Conservation (phyloP, 208 protist genomes). For the Leishmania braziliensis region DNA sequence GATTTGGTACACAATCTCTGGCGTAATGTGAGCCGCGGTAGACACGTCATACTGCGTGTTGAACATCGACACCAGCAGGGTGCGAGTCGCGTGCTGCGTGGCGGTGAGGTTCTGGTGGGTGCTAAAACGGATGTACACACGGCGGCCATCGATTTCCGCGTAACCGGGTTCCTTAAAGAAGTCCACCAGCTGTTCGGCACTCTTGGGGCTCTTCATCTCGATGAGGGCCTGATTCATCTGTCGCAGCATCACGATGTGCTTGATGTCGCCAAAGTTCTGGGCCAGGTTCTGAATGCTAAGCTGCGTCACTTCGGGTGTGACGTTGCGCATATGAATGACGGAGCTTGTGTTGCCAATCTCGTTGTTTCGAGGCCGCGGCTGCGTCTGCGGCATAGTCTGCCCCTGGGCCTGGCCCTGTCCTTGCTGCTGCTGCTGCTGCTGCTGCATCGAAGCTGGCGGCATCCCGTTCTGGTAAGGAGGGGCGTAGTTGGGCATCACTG, state of each 20-base stretch:
- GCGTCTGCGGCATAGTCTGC: conserved; percentile 22
- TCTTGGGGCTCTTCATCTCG: conserved; percentile 90
- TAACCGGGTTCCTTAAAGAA: conserved; percentile 88
- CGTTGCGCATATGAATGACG: conserved; percentile 92
- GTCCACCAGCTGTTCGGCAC: conserved; percentile 89
- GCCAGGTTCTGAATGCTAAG: conserved; percentile 87
- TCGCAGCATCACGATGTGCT: conserved; percentile 93
- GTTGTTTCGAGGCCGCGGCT: conserved; percentile 67
- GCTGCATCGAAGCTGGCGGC: conserved; percentile 19
- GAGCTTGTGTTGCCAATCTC: conserved; percentile 85
- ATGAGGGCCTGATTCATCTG: conserved; percentile 94
- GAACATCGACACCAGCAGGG: conserved; percentile 92
- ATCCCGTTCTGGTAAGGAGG: conserved; percentile 35
- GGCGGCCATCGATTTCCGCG: conserved; percentile 88
- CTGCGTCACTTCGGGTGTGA: conserved; percentile 91
- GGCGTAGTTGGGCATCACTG: conserved; percentile 57
- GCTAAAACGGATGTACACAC: conserved; percentile 93
- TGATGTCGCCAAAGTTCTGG: conserved; percentile 89
- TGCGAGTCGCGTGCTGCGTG: conserved; percentile 86
- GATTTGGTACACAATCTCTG: conserved; percentile 92
- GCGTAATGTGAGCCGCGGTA: conserved; percentile 79
- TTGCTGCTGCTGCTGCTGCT: conserved; percentile 23
- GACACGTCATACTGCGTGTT: conserved; percentile 93
- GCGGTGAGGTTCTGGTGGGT: conserved; percentile 90
- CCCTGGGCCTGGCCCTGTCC: conserved; percentile 19